Evolutionary conservation across 352 stramenopile species (phyloP), one percentile per base, ranked within the genome.

Genomic region (Pythium graminicola): DNA sequence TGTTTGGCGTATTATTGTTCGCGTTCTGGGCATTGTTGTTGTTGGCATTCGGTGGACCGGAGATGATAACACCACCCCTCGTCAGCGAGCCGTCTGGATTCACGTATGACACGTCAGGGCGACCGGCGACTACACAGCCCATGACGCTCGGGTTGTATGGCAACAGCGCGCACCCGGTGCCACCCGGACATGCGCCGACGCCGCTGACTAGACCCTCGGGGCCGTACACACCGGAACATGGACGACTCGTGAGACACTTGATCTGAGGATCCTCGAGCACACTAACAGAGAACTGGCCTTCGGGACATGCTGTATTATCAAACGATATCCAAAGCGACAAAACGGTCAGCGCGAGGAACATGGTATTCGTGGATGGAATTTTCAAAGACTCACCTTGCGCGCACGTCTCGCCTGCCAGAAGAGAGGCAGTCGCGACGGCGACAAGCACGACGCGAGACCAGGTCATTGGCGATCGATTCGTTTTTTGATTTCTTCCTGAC

Each of bases 221-320:
- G 9, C 70, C 80, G 50, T 86, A 85, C 19, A 72, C 77, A 20
- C 79, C 79, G 0, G 76, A 86, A 48, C 79, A 89, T 6, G 79
- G 79, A 16, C 53, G 50, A 8, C 62, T 54, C n/a, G 65, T 41
- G 22, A 87, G 57, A 50, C 79, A 89, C 50, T 81, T 62, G 17
- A 86, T 64, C 22, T 60, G 48, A 1, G 67, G 51, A 3, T 83
- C 65, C 31, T 85, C 79, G 48, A 87, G 60, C 6, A 89, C 75
- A 60, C 74, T 86, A 4, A 89, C 76, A 1, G 76, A 76, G 56
- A 62, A 85, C 63, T 70, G 62, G 32, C 69, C 67, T 11, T 54
- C 47, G 5, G 57, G 29, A 42, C 79, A 89, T 20, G 64, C 76
- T 89, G 38, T 14, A 54, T 36, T 35, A 29, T 50, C 43, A 31